Evolutionary conservation across 768 basidiomycete species (phyloP).

Genomic region (Heimioporus sp.): DNA sequence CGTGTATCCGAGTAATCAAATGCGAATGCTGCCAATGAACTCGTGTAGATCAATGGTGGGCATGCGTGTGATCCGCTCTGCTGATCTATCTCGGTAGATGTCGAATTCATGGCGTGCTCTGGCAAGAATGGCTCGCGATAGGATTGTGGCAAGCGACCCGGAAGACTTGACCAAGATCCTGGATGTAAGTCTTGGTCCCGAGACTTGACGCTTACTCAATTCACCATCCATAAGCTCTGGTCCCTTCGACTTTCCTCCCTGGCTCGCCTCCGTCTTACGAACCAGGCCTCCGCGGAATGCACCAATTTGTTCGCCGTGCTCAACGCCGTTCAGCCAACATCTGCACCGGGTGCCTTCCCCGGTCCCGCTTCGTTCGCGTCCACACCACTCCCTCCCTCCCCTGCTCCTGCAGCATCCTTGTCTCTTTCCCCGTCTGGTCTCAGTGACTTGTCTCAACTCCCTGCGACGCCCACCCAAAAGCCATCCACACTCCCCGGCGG

Average conservation of each 20-base stretch:
- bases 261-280: constrained; percentile 79
- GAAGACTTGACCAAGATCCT: constrained; percentile 64
- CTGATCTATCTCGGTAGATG: constrained; percentile 50
- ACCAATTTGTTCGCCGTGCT: constrained; percentile 76
- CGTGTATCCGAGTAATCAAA: constrained; percentile 23
- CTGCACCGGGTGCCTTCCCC: constrained; percentile 58
- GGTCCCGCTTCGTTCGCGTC: constrained; percentile 8
- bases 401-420: not conserved
- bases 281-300: constrained; percentile 84
- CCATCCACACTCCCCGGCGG: constrained; percentile 3
- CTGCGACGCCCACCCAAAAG: constrained; percentile 23
- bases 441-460: constrained; percentile 18
- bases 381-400: constrained; percentile 36
- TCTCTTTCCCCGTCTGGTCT: constrained; percentile 25
- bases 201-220: not conserved
- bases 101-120: constrained; percentile 85
- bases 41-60: not conserved
- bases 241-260: constrained; percentile 78
- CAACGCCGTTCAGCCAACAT: constrained; percentile 50
- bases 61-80: constrained; percentile 10
- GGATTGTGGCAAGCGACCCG: constrained; percentile 67
- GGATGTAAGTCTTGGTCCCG: constrained; percentile 47
- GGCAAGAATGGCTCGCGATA: constrained; percentile 81
- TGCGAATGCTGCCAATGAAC: not conserved
- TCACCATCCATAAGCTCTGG: constrained; percentile 59